These are phyloP conservation scores for Phlebiopsis flavidoalba DNA, from an alignment of 768 basidiomycete genomes.

Conservation along the genomic window DNA sequence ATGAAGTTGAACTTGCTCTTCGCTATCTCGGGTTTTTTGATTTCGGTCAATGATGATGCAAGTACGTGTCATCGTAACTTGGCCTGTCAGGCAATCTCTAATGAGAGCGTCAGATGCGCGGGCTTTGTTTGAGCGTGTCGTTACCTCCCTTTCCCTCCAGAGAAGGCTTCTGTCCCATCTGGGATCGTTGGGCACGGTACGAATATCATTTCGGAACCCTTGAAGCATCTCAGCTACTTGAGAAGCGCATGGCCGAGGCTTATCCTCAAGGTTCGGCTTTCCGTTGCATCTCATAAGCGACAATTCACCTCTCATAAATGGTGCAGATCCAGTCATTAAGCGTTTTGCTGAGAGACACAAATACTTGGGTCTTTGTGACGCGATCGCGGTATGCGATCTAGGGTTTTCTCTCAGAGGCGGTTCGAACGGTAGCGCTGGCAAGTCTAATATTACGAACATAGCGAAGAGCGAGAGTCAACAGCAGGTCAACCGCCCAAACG, in stretches of 20 bases:
- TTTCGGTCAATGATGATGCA: slow-evolving; percentile 91
- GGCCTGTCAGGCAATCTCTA: not conserved
- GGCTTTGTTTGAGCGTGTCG: slow-evolving; percentile 89
- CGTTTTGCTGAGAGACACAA: slow-evolving; percentile 84
- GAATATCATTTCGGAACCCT: slow-evolving; percentile 96
- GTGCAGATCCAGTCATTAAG: slow-evolving; percentile 81
- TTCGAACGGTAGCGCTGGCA: slow-evolving; percentile 18
- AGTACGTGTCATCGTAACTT: slow-evolving; percentile 49
- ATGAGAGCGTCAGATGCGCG: slow-evolving; percentile 67
- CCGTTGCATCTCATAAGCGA: slow-evolving; percentile 14
- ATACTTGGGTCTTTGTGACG: slow-evolving; percentile 79
- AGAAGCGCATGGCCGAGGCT: slow-evolving; percentile 81
- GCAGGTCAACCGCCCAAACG: slow-evolving; percentile 24
- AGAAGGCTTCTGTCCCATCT: slow-evolving; percentile 79
- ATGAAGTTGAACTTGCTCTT: slow-evolving; percentile 81
- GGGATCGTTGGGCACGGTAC: slow-evolving; percentile 95
- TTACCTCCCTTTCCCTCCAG: slow-evolving; percentile 70
- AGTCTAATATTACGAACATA: slow-evolving; percentile 16
- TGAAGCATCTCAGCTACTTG: slow-evolving; percentile 81
- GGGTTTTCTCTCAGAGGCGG: slow-evolving; percentile 55
- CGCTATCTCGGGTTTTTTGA: slow-evolving; percentile 90
- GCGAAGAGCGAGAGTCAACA: slow-evolving; percentile 26
- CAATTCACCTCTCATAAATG: not conserved
- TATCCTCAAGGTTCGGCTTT: slow-evolving; percentile 66
- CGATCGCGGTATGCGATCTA: slow-evolving; percentile 84